Percentiles rank a stretch among this genome's conserved stretches.
Evolutionary conservation across 2,329 filamentous ascomycete species (phyloP).

Genomic region (Cladosporium cucumerinum): DNA sequence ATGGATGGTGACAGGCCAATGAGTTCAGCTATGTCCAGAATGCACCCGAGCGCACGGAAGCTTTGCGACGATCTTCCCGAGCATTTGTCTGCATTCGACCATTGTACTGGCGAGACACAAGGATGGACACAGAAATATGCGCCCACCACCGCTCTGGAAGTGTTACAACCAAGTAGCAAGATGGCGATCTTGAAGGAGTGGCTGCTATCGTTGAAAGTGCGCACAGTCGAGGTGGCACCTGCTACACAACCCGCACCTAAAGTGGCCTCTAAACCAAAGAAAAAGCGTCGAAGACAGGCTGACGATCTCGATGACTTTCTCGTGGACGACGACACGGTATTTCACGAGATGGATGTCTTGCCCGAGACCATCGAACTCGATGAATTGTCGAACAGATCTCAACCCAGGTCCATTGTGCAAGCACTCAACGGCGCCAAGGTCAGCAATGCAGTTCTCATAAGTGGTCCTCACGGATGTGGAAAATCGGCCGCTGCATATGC

Average conservation of each 20-base stretch:
- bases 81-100: constrained; percentile 75
- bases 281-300: constrained; percentile 56
- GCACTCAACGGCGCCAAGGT: constrained; percentile 39
- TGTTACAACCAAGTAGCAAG: constrained; percentile 73
- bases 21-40: constrained; percentile 18
- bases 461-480: constrained; percentile 83
- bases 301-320: constrained; percentile 79
- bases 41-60: constrained; percentile 58
- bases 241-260: constrained; percentile 36
- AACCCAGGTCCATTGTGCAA: constrained; percentile 38
- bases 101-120: constrained; percentile 66
- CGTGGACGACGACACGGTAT: constrained; percentile 73
- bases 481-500: constrained; percentile 93
- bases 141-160: constrained; percentile 63
- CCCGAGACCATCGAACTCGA: constrained; percentile 52
- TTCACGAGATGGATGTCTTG: constrained; percentile 64
- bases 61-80: constrained; percentile 60
- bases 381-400: constrained; percentile 20
- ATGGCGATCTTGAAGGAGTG: constrained; percentile 71
- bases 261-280: constrained; percentile 44
- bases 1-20: constrained; percentile 11
- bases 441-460: constrained; percentile 79
- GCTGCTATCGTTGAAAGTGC: constrained; percentile 72
- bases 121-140: constrained; percentile 85
- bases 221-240: constrained; percentile 58